Evolutionary conservation across 179 eudicot genomes (phyloP).

Genomic region (Beta corolliflora): DNA sequence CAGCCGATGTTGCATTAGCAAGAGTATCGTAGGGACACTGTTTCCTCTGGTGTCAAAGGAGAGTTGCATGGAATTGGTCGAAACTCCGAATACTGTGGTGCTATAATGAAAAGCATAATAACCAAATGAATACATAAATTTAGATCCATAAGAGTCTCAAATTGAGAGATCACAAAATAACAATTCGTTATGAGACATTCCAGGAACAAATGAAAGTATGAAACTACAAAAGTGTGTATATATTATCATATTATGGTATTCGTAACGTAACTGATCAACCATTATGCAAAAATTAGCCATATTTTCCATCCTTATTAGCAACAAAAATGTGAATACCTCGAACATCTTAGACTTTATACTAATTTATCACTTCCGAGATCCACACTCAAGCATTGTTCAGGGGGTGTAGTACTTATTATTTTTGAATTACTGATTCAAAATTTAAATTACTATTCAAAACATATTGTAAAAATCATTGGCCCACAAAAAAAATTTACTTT

Average conservation of each 20-base stretch:
- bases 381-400: neutral
- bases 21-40: slow-evolving; percentile 77
- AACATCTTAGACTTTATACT: neutral
- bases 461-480: neutral
- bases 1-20: slow-evolving; percentile 77
- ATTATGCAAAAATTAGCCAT: neutral
- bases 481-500: slow-evolving; percentile 2
- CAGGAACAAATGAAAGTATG: neutral
- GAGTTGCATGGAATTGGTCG: slow-evolving; percentile 93
- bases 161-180: neutral
- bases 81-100: slow-evolving; percentile 79
- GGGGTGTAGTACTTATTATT: neutral
- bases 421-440: neutral
- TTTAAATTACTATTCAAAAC: neutral
- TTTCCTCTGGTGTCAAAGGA: slow-evolving; percentile 87
- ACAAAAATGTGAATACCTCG: neutral
- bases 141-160: neutral
- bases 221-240: neutral
- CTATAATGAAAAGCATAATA: slow-evolving; percentile 36
- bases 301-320: neutral
- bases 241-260: neutral
- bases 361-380: neutral
- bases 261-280: neutral
- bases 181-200: neutral
- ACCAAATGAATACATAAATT: neutral